Evolutionary conservation across 768 basidiomycete species (phyloP), one percentile per base, ranked within the genome.

Genomic region (Sporobolomyces roseus): DNA sequence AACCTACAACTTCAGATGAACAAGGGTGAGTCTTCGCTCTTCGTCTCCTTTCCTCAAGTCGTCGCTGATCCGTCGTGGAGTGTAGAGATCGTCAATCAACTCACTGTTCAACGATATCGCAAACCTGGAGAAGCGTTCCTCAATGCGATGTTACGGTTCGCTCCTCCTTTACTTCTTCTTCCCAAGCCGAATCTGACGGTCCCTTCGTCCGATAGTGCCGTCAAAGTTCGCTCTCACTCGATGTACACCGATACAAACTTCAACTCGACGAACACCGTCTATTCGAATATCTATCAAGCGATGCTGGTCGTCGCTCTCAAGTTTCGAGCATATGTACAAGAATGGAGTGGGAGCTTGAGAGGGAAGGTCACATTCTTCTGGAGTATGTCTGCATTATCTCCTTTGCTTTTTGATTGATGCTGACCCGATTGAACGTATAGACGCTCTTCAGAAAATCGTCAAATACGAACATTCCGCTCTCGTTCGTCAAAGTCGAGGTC

Each of bases 261-360:
- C 68, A 96, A 93, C 77, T 79, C 84, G 12, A 72, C 78, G 23
- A 75, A 82, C 48, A 83, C 82, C 2, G 85, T 91, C 14, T 85
- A 89, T 77, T 77, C 85, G 61, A 99, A 97, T 78, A 82, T 94
- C 17, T 96, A 91, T 77, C 89, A 91, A 77, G 89, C 87, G 75
- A 88, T 93, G 76, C 78, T 90, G 35, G 78, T 96, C 49, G 83
- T 86, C 4, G 90, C 89, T 0, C 87, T 92, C 82, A 94, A 90
- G 80, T 88, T 91, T 83, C 86, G 90, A 66, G 83, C 84, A 60
- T 96, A 97, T 76, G 80, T 97, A 36, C 82, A 83, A 41, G 71
- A 71, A 19, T 78, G 78, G 77, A 65, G 70, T 10, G n/a, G 62
- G 0, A 69, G 73, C 8, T 45, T 60, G 1, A 32, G 27, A 32